These are phyloP conservation scores for Meredithiella fracta DNA, from an alignment of 2,329 filamentous ascomycete genomes.

Conservation along the genomic window DNA sequence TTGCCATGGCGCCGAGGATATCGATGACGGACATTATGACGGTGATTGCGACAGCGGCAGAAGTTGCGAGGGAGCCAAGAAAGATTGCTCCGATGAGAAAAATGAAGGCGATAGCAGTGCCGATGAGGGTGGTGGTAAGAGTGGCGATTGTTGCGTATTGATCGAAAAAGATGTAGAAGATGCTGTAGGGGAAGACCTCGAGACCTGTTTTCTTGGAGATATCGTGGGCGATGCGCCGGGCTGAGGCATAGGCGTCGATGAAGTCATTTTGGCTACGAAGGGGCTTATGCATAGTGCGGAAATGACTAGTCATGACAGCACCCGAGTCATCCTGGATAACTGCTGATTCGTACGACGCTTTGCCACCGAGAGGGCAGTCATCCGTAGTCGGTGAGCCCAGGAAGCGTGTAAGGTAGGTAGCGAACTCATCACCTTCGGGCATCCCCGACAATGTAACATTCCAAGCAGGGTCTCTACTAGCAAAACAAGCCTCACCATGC, in stretches of 20 bases:
- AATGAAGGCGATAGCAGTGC: slow-evolving; percentile 71
- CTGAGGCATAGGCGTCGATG: slow-evolving; percentile 76
- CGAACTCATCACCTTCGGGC: slow-evolving; percentile 84
- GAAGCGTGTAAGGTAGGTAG: slow-evolving; percentile 73
- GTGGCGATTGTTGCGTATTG: slow-evolving; percentile 78
- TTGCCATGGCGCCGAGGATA: slow-evolving; percentile 87
- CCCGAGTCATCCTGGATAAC: slow-evolving; percentile 58
- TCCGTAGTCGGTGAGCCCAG: slow-evolving; percentile 62
- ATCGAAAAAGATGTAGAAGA: slow-evolving; percentile 99
- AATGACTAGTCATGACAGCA: slow-evolving; percentile 69
- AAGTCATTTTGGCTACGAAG: slow-evolving; percentile 82
- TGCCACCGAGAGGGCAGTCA: slow-evolving; percentile 73
- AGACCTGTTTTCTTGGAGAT: slow-evolving; percentile 56
- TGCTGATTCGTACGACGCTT: slow-evolving; percentile 72
- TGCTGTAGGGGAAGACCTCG: slow-evolving; percentile 87
- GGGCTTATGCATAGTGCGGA: slow-evolving; percentile 78
- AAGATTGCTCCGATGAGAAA: slow-evolving; percentile 64
- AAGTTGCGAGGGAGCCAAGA: slow-evolving; percentile 69
- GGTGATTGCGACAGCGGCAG: slow-evolving; percentile 64
- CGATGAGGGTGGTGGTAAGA: slow-evolving; percentile 63
- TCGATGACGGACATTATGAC: slow-evolving; percentile 89
- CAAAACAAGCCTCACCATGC: slow-evolving; percentile 58
- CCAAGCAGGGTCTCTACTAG: slow-evolving; percentile 61
- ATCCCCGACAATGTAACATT: slow-evolving; percentile 80
- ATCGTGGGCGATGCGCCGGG: slow-evolving; percentile 68